Percentiles rank a stretch among this genome's conserved stretches.
Evolutionary conservation across 2,329 filamentous ascomycete species (phyloP).

Genomic region (Fusarium sp.): DNA sequence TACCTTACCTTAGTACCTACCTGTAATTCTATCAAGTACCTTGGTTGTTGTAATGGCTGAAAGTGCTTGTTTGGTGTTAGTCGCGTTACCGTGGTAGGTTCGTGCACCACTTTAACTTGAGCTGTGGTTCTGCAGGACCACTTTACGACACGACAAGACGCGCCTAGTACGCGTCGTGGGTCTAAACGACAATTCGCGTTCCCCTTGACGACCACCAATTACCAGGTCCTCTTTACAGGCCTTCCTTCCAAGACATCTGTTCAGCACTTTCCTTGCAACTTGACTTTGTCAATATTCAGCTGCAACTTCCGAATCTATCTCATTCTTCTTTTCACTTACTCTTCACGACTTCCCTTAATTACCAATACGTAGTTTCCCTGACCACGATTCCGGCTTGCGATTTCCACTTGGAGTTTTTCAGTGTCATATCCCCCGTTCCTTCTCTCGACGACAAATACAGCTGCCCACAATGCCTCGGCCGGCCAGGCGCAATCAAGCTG

Average conservation of each 20-base stretch:
- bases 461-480: conserved; percentile 40
- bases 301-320: conserved; percentile 8
- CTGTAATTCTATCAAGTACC: no score
- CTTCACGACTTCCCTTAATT: conserved; percentile 12
- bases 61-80: background rate
- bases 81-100: conserved; percentile 9
- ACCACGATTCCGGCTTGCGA: conserved; percentile 1
- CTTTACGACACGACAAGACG: conserved; percentile 21
- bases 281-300: conserved; percentile 1
- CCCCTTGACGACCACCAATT: conserved; percentile 35
- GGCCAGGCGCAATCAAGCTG: conserved; percentile 39
- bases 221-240: conserved; percentile 9
- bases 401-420: conserved; percentile 3
- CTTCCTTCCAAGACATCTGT: conserved; percentile 23
- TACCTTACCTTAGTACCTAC: no score
- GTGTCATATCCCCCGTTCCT: background rate
- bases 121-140: background rate
- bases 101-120: conserved; percentile 9
- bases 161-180: conserved; percentile 11
- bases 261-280: conserved; percentile 12
- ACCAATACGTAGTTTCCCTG: background rate
- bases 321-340: background rate
- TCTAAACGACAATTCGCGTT: conserved; percentile 19
- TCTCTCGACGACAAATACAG: background rate
- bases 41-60: background rate